Evolutionary conservation across 805 yeast genomes (phyloP).

Genomic region (Schwanniomyces polymorphus): DNA sequence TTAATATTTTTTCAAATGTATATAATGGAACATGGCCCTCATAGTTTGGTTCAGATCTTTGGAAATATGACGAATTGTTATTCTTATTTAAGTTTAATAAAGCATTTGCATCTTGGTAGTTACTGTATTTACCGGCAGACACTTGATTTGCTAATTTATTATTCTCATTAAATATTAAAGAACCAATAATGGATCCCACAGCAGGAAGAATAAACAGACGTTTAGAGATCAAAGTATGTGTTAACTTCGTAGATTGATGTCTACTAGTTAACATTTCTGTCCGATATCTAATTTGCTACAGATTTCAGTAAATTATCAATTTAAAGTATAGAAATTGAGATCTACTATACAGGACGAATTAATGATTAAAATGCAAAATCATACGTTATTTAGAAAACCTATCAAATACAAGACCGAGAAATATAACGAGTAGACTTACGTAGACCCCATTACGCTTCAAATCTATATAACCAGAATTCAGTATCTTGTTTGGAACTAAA

Average conservation of each 20-base stretch:
- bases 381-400: conserved; percentile 4
- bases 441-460: background rate
- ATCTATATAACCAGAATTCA: background rate
- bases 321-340: too few relatives aligned
- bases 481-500: background rate
- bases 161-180: conserved; percentile 39
- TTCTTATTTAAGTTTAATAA: conserved; percentile 23
- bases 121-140: conserved; percentile 48
- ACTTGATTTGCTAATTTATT: conserved; percentile 60
- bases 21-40: conserved; percentile 81
- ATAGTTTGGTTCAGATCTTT: conserved; percentile 49
- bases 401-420: conserved; percentile 4
- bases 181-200: conserved; percentile 20
- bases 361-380: background rate
- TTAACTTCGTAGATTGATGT: background rate
- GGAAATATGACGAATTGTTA: conserved; percentile 22
- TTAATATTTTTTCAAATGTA: conserved; percentile 55
- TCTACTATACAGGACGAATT: background rate
- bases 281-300: too few relatives aligned
- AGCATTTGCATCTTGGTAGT: conserved; percentile 35
- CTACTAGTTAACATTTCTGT: background rate
- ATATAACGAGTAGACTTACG: background rate
- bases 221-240: background rate
- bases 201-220: conserved; percentile 14
- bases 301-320: too few relatives aligned